Base-by-base conservation (phyloP, 2,329 filamentous ascomycete genomes). In the Arthrobotrys iridis region DNA sequence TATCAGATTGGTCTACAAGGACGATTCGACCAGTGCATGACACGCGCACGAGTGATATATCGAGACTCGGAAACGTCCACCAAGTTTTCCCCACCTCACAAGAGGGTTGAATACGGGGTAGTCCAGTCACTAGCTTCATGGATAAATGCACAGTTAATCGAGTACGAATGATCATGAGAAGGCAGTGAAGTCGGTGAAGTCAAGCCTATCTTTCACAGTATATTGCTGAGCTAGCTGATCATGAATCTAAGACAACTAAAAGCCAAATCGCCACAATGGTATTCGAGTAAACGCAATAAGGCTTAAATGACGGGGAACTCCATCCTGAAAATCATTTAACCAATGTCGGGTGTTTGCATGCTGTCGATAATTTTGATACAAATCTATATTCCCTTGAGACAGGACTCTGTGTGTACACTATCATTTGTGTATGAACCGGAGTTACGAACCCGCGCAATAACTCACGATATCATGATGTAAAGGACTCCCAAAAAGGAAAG, bases 391-490 rank as follows among this genome's bases (percentile, higher is more conserved):
- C 4, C 30, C 28, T 15, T 22, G 15, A 37, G 22, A 18, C 50
- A 37, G 18, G 20, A 15, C 13, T 45, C 13, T 11, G 4, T 10
- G 11, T 20, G 24, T 35, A 37, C 40, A 1, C 2, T 37, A 30
- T 4, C 11, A 13, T 26, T 20, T 11, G 15, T 24, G 50, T 40
- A 33, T 22, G 30, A 55, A 55, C 50, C 30, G 50, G 24, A 22
- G 18, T 55, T 35, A 22, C 28, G 30, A 55, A 30, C 50, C 50
- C 28, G 66, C 43, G 55, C 45, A 33, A 48, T 20, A 22, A 46
- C 37, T 57, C 33, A 66, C 48, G 68, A 60, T 59, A 59, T 18
- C 50, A 50, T 40, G 68, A 60, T 59, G 52, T 18, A 41, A 50
- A 64, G 46, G 41, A 22, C 40, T 66, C 60, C 68, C 50, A 26